Evolutionary conservation across 2,329 filamentous ascomycete species (phyloP).

Genomic region (Xylariaceae sp.): DNA sequence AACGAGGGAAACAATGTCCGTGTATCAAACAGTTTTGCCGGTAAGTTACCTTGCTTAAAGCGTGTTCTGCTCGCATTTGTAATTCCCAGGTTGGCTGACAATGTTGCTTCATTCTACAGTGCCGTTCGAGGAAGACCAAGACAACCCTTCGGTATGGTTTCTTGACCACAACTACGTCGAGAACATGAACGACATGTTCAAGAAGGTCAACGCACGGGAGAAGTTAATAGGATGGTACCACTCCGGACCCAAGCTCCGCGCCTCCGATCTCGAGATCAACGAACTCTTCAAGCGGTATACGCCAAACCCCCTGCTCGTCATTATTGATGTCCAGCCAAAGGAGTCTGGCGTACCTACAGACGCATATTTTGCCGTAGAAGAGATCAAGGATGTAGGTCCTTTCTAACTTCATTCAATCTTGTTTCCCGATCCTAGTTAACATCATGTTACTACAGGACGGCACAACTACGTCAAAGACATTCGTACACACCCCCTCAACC

Average conservation of each 20-base stretch:
- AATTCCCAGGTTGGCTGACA: slow-evolving; percentile 9
- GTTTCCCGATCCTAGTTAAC: slow-evolving; percentile 5
- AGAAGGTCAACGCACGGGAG: slow-evolving; percentile 98
- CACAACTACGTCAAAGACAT: slow-evolving; percentile 93
- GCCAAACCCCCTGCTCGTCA: slow-evolving; percentile 90
- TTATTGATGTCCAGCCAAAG: slow-evolving; percentile 97
- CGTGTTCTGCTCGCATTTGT: not conserved
- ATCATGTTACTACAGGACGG: slow-evolving; percentile 62
- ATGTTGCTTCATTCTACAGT: slow-evolving; percentile 47
- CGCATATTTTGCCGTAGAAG: slow-evolving; percentile 97
- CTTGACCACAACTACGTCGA: slow-evolving; percentile 99
- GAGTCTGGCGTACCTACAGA: slow-evolving; percentile 96
- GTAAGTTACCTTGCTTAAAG: slow-evolving; percentile 43
- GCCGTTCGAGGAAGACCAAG: slow-evolving; percentile 97
- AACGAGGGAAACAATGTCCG: slow-evolving; percentile 95
- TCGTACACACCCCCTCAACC: slow-evolving; percentile 95
- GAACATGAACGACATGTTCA: slow-evolving; percentile 99
- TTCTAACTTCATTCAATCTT: not conserved
- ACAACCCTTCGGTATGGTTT: slow-evolving; percentile 98
- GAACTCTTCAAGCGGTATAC: slow-evolving; percentile 99
- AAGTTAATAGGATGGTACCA: slow-evolving; percentile 99
- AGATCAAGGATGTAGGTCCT: slow-evolving; percentile 89
- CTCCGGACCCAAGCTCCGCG: slow-evolving; percentile 91
- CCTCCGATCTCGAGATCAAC: slow-evolving; percentile 97
- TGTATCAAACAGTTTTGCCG: slow-evolving; percentile 98